Evolutionary conservation across 225 moss, liverwort and hornwort genomes (phyloP).

Genomic region (Sphagnum contortum): DNA sequence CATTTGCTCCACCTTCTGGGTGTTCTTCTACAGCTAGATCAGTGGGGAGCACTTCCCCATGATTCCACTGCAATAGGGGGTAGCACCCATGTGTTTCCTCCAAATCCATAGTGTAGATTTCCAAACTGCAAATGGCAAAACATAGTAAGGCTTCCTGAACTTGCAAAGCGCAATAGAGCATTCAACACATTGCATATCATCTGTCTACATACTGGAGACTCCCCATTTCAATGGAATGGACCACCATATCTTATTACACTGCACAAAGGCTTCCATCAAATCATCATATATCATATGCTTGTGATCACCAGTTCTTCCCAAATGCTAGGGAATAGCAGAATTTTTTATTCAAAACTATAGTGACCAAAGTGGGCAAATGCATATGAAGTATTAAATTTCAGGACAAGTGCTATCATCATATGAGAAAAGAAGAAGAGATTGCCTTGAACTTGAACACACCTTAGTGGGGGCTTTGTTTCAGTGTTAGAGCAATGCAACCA

Average conservation of each 20-base stretch:
- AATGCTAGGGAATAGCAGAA: too few relatives aligned
- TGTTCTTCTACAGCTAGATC: constrained; percentile 52
- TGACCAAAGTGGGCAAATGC: constrained; percentile 28
- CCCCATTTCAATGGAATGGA: too few relatives aligned
- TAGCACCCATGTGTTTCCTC: constrained; percentile 57
- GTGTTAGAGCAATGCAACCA: constrained; percentile 41
- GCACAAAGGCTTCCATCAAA: constrained; percentile 55
- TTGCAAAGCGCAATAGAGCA: constrained; percentile 1
- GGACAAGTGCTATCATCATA: too few relatives aligned
- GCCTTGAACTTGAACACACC: constrained; percentile 14
- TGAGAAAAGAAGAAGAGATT: too few relatives aligned
- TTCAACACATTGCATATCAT: constrained; percentile 6
- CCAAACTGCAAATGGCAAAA: constrained; percentile 47
- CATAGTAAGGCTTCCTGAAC: too few relatives aligned
- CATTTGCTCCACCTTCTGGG: constrained; percentile 55
- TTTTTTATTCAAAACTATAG: too few relatives aligned
- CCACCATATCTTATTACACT: constrained; percentile 33
- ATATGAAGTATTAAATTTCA: too few relatives aligned
- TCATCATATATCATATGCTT: constrained; percentile 18
- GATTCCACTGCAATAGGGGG: constrained; percentile 41
- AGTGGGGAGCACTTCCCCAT: constrained; percentile 10
- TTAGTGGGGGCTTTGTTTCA: constrained; percentile 53
- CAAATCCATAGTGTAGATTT: constrained; percentile 52
- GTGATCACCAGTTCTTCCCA: too few relatives aligned
- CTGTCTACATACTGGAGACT: too few relatives aligned